phyloP scores from a whole-genome alignment of 768 basidiomycete genomes.

The Asterophora lycoperdoides region DNA sequence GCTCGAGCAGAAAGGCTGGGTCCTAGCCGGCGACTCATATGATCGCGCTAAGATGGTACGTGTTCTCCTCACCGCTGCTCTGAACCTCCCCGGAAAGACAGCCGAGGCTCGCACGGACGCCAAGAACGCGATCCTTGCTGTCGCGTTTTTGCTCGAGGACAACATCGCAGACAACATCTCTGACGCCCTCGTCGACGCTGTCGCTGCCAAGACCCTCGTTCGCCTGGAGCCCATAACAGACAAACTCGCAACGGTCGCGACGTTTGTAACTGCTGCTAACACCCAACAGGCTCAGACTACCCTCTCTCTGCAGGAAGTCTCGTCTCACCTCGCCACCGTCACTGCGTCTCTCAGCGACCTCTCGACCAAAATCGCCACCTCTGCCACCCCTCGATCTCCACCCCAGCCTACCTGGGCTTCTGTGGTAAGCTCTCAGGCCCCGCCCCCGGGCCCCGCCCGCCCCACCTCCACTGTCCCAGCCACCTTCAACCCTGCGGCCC shows the following conservation, averaged over 20 bases:
- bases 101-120: neutral
- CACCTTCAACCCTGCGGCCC: neutral
- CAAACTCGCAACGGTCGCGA: neutral
- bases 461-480: neutral
- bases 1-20: constrained; percentile 3
- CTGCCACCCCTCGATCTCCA: neutral
- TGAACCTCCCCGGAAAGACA: neutral
- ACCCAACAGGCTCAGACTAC: constrained; percentile 1
- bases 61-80: constrained; percentile 1
- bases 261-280: neutral
- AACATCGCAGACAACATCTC: neutral
- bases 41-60: constrained; percentile 2
- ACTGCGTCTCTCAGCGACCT: neutral
- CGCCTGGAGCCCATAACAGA: neutral
- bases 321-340: neutral
- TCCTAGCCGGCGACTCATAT: constrained; percentile 2
- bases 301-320: neutral
- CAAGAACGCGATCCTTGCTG: neutral
- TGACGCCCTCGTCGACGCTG: neutral
- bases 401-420: neutral
- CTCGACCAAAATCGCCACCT: neutral
- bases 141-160: constrained; percentile 5
- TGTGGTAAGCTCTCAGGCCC: neutral
- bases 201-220: neutral
- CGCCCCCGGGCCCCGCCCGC: neutral